Evolutionary conservation across 1,139 yeast species (phyloP).

Genomic region (Saccharomyces hybrid): DNA sequence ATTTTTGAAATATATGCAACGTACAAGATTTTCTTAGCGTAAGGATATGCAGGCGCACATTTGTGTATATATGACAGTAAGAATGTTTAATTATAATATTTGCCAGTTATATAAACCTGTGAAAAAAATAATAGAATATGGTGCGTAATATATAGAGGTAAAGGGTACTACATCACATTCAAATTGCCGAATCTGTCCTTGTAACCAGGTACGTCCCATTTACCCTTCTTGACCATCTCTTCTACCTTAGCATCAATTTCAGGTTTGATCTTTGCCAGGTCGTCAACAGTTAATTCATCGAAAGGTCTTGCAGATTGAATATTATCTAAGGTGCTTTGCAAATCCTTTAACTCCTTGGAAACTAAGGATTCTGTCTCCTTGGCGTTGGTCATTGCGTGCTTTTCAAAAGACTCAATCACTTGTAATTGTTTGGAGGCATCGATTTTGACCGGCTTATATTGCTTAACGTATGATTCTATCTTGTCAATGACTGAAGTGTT

Average conservation of each 20-base stretch:
- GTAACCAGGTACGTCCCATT: constrained; percentile 98
- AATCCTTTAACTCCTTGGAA: constrained; percentile 72
- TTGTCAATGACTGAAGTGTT: constrained; percentile 75
- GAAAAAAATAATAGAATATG: background rate
- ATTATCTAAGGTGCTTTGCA: constrained; percentile 82
- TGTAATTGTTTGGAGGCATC: constrained; percentile 86
- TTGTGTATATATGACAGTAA: background rate
- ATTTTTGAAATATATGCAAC: background rate
- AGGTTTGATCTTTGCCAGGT: constrained; percentile 90
- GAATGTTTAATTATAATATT: constrained; percentile 1
- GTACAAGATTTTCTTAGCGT: background rate
- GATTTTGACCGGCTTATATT: constrained; percentile 76
- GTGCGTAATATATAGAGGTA: background rate
- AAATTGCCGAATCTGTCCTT: constrained; percentile 95
- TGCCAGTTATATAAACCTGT: constrained; percentile 2
- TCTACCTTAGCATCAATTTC: constrained; percentile 93
- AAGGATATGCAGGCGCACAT: background rate
- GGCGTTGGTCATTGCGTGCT: constrained; percentile 94
- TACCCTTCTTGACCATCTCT: constrained; percentile 93
- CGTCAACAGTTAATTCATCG: constrained; percentile 93
- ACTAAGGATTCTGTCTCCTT: constrained; percentile 87
- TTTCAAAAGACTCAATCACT: constrained; percentile 88
- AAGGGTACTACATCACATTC: constrained; percentile 70
- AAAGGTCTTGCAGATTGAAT: constrained; percentile 97
- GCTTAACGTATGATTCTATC: constrained; percentile 65